A percentile compares a stretch with the other conserved stretches of the same genome.
These are phyloP conservation scores for Cyanodermella asteris DNA, from an alignment of 2,329 filamentous ascomycete genomes.

Conservation along the genomic window DNA sequence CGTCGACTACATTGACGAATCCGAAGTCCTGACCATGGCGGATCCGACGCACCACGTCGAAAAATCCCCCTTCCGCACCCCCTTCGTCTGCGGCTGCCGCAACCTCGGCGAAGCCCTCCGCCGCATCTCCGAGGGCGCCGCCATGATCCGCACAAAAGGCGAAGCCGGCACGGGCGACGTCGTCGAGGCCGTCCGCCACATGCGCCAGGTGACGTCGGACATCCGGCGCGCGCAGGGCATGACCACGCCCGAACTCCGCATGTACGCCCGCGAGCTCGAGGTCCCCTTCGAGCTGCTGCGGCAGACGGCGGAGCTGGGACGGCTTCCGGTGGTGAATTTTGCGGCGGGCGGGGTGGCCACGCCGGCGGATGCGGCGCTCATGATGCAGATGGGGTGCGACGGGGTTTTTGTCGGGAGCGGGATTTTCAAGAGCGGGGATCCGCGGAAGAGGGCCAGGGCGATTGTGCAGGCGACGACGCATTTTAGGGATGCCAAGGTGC, in stretches of 20 bases:
- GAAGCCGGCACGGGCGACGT: constrained; percentile 95
- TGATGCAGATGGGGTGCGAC: constrained; percentile 98
- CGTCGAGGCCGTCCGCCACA: constrained; percentile 88
- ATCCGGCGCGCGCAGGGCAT: constrained; percentile 50
- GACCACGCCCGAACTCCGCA: constrained; percentile 50
- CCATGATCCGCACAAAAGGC: constrained; percentile 98
- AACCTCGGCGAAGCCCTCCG: constrained; percentile 85
- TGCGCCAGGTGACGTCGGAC: constrained; percentile 69
- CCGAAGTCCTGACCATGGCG: constrained; percentile 88
- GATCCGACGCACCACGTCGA: constrained; percentile 81
- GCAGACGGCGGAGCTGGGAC: constrained; percentile 67
- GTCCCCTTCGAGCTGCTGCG: constrained; percentile 58
- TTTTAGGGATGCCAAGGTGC: constrained; percentile 61
- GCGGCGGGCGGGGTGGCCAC: constrained; percentile 99
- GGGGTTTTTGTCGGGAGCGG: constrained; percentile 93
- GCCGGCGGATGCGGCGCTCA: constrained; percentile 82
- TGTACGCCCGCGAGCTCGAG: constrained; percentile 61
- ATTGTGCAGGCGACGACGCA: constrained; percentile 91
- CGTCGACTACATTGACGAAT: constrained; percentile 96
- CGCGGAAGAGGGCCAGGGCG: constrained; percentile 71
- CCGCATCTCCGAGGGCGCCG: constrained; percentile 77
- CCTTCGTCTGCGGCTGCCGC: constrained; percentile 91
- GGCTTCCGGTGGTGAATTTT: constrained; percentile 92
- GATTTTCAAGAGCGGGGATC: constrained; percentile 92
- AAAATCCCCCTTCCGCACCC: constrained; percentile 60